phyloP scores from a whole-genome alignment of 306 rosid species.

The Hippophae gyantsensis region DNA sequence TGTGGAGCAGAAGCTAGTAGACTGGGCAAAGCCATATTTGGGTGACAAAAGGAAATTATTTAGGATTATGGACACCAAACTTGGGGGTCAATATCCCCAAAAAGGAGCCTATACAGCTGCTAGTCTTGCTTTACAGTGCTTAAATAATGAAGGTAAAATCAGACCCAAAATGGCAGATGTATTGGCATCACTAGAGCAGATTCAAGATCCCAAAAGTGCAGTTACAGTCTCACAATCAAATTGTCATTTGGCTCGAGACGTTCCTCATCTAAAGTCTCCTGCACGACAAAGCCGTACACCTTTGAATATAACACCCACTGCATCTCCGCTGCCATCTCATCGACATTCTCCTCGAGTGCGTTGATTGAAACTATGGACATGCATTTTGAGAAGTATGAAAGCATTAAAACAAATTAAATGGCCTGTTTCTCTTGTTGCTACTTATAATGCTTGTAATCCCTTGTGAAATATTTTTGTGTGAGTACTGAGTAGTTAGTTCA shows the following conservation, averaged over 20 bases:
- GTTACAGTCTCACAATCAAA: slow-evolving; percentile 32
- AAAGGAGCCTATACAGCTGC: slow-evolving; percentile 77
- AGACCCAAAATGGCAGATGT: slow-evolving; percentile 81
- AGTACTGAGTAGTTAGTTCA: too few relatives aligned
- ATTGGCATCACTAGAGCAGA: slow-evolving; percentile 51
- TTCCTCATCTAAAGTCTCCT: slow-evolving; percentile 36
- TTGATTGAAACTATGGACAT: slow-evolving; percentile 19
- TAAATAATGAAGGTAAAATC: slow-evolving; percentile 53
- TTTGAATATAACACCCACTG: slow-evolving; percentile 35
- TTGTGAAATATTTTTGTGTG: too few relatives aligned
- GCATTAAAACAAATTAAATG: slow-evolving; percentile 19
- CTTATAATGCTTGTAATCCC: too few relatives aligned
- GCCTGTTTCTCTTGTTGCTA: too few relatives aligned
- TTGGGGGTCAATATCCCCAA: slow-evolving; percentile 85
- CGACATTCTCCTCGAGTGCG: slow-evolving; percentile 36
- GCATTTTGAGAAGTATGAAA: slow-evolving; percentile 13
- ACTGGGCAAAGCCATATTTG: slow-evolving; percentile 81
- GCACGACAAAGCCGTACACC: slow-evolving; percentile 39
- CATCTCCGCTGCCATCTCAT: slow-evolving; percentile 49
- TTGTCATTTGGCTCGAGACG: slow-evolving; percentile 17
- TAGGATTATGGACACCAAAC: slow-evolving; percentile 84
- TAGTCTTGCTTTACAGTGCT: slow-evolving; percentile 63
- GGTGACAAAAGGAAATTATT: slow-evolving; percentile 62
- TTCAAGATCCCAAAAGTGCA: slow-evolving; percentile 47
- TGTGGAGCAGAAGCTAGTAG: slow-evolving; percentile 68